These are phyloP conservation scores for Trichoderma gracile DNA, from an alignment of 2,329 filamentous ascomycete species.

Conservation along the genomic window DNA sequence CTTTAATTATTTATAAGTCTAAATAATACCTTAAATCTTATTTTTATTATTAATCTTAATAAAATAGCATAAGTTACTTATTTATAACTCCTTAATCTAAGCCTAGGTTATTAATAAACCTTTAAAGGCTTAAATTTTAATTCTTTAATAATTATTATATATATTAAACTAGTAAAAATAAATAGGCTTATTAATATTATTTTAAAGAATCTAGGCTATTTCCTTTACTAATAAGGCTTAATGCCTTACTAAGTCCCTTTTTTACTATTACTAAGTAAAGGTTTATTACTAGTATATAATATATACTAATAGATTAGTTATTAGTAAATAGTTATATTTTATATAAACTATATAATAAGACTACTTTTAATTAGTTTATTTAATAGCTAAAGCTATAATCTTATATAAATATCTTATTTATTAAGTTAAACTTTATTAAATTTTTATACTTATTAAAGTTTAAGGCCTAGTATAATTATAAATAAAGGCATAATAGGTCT, in stretches of 20 bases:
- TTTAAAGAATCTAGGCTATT: neutral
- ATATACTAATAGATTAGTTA: neutral
- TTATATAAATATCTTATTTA: neutral
- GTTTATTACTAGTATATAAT: neutral
- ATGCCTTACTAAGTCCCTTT: neutral
- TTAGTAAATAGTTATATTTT: neutral
- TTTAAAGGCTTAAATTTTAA: neutral
- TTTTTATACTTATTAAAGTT: neutral
- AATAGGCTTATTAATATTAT: neutral
- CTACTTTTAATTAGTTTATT: neutral
- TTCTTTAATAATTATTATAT: neutral
- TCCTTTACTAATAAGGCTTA: neutral
- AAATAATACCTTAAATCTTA: no score
- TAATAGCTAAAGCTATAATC: neutral
- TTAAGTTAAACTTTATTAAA: neutral
- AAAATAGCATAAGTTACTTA: no score
- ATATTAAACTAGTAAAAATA: neutral
- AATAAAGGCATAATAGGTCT: neutral
- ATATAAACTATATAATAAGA: neutral
- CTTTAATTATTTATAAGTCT: no score
- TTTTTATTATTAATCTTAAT: no score
- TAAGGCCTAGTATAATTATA: neutral
- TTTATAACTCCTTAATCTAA: neutral
- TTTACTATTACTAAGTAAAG: neutral
- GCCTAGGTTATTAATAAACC: neutral